A percentile compares a stretch with the other conserved stretches of the same genome.
These are phyloP conservation scores for Paramecium primaurelia DNA, from an alignment of 73 alveolate species.

Conservation along the genomic window DNA sequence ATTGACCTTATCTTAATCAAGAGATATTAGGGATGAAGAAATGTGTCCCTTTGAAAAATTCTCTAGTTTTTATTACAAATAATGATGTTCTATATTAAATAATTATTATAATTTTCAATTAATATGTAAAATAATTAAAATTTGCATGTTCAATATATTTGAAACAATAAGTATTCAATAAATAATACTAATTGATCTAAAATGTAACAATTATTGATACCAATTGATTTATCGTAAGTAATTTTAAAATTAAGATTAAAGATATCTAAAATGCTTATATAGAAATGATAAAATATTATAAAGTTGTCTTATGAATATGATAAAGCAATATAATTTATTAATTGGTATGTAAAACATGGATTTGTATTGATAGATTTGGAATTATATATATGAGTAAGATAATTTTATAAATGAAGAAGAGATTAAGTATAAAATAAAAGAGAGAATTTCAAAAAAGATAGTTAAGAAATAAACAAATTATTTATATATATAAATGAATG, in stretches of 20 bases:
- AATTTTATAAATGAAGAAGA: not conserved
- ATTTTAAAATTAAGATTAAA: not conserved
- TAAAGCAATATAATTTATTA: not conserved
- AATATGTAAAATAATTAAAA: not conserved
- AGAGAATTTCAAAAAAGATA: not conserved
- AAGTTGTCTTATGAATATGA: conserved; percentile 4
- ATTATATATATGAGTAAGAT: not conserved
- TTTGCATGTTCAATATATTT: not conserved
- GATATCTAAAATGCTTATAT: conserved; percentile 26
- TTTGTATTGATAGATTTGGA: not conserved
- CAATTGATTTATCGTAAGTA: not conserved
- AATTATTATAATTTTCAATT: not conserved
- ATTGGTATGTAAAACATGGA: not conserved
- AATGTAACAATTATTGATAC: not conserved
- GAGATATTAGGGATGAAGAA: not conserved
- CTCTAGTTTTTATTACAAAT: conserved; percentile 40
- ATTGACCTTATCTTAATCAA: not conserved
- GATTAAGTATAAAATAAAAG: not conserved
- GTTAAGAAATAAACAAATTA: not conserved
- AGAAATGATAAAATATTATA: not conserved
- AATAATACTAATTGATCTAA: not conserved
- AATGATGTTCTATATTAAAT: not conserved
- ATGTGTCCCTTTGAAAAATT: conserved; percentile 20
- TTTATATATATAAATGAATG: no score
- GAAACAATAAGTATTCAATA: not conserved